Evolutionary conservation across 176 grass and related monocot genomes (phyloP), one percentile per base, ranked within the genome.

Genomic region (Zoysia japonica): DNA sequence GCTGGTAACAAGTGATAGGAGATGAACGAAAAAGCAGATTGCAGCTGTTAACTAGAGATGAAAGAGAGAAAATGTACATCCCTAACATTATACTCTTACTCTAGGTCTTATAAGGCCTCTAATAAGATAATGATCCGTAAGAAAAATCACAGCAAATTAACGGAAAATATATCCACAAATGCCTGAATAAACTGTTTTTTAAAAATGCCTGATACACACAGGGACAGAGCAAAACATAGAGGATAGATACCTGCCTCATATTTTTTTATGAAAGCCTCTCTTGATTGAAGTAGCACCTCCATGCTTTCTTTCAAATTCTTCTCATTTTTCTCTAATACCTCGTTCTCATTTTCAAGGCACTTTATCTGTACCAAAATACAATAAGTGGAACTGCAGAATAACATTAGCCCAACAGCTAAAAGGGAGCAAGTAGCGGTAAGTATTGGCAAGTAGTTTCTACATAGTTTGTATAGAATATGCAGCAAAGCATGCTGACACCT

Each of bases 331-430:
- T 82, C 80, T 50, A 93, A 87, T 54, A 86, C 79, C 38, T 91
- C 89, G 51, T 91, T 97, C 77, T 93, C 91, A 35, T 81, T 89
- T 80, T 91, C 89, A 48, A 97, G 89, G 59, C 84, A 91, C 17
- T 93, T 91, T 45, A 97, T 79, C 94, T 93, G 84, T 9, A 70
- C 43, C 88, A 47, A 65, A 49, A 20, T 68, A 62, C n/a, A 47
- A 4, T 5, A 62, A 35, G 50, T 53, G 43, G 54, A 81, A 59
- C 35, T 42, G 14, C 7, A 14, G 20, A 48, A 28, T 35, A 28
- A 28, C 28, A 61, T 80, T 44, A 51, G 66, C 11, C 9, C n/a
- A 38, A 66, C 14, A 81, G 42, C 47, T 59, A 36, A 1, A 77
- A 67, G n/a, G 17, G 55, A 57, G 8, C 37, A 61, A 61, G n/a